Percentiles rank a stretch among this genome's conserved stretches.
Conservation (phyloP, 169 alveolate genomes). For the Babesia caballi region DNA sequence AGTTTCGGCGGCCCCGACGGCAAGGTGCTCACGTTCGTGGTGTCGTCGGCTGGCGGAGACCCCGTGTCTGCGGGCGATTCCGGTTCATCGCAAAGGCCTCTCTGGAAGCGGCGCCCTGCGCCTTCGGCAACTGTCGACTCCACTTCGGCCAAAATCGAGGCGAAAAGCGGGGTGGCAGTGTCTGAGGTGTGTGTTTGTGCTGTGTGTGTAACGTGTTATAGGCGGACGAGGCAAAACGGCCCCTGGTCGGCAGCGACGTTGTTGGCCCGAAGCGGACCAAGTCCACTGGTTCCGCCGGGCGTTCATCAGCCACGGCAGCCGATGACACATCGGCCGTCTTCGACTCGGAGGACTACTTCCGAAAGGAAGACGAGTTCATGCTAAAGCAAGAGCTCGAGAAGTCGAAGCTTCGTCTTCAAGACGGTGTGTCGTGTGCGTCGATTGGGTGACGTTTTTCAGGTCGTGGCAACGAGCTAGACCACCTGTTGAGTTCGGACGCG, state of each 20-base stretch:
- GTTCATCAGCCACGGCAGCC: constrained; percentile 52
- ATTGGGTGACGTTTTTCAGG: constrained; percentile 10
- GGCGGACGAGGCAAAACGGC: neutral
- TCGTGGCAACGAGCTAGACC: constrained; percentile 45
- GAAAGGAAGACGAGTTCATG: constrained; percentile 62
- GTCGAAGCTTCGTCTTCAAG: constrained; percentile 33
- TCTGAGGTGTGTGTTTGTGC: neutral
- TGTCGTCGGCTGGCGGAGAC: neutral
- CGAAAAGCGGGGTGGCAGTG: too few species aligned
- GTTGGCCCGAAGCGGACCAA: constrained; percentile 61
- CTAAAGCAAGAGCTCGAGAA: constrained; percentile 64
- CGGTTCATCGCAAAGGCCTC: neutral
- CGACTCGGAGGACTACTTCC: constrained; percentile 69
- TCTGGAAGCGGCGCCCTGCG: neutral
- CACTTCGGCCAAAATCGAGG: neutral
- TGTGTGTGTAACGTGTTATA: neutral
- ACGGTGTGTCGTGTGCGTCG: constrained; percentile 7
- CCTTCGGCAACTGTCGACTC: neutral
- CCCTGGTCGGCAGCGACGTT: constrained; percentile 30
- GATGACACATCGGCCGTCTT: neutral
- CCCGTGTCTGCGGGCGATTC: neutral
- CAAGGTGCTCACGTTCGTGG: constrained; percentile 3
- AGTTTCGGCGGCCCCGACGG: constrained; percentile 12
- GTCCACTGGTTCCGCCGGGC: constrained; percentile 46
- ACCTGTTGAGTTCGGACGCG: neutral